These are phyloP conservation scores for Eucalyptus cloeziana DNA, from an alignment of 345 rosid species.

Conservation along the genomic window DNA sequence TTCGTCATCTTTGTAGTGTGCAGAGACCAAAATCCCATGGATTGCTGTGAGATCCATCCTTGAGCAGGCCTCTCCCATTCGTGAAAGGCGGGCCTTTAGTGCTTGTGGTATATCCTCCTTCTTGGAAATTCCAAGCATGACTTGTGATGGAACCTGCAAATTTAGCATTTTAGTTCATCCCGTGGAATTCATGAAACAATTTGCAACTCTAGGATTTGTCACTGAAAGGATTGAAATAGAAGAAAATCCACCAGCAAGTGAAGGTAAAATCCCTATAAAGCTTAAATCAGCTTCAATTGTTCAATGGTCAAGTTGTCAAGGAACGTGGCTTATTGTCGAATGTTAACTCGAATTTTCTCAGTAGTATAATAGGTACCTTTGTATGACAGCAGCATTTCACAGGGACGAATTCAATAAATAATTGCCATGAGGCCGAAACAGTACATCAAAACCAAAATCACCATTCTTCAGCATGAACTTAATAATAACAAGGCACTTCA, in stretches of 20 bases:
- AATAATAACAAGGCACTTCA: not conserved
- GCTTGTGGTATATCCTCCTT: conserved; percentile 70
- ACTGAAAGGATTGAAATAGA: not conserved
- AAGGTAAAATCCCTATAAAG: not conserved
- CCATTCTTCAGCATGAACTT: not conserved
- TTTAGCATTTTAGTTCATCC: not conserved
- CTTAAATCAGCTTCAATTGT: not conserved
- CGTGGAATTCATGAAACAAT: not conserved
- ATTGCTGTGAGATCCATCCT: conserved; percentile 95
- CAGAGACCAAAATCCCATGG: conserved; percentile 75
- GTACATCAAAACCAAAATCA: not conserved
- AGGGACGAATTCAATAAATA: not conserved
- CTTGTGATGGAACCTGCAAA: conserved; percentile 74
- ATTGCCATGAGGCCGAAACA: not conserved
- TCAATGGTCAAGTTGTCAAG: not conserved
- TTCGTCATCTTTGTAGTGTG: conserved; percentile 95
- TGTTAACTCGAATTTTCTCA: not conserved
- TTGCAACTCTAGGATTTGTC: not conserved
- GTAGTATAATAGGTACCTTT: not conserved
- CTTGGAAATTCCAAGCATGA: conserved; percentile 77
- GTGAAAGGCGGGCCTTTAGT: conserved; percentile 66
- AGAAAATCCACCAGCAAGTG: not conserved
- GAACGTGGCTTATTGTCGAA: not conserved
- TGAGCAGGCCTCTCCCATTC: conserved; percentile 94
- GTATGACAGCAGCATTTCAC: not conserved